Percentiles rank a stretch among this genome's conserved stretches.
These are phyloP conservation scores for Exserohilum turcica DNA, from an alignment of 2,329 filamentous ascomycete species.

Conservation along the genomic window DNA sequence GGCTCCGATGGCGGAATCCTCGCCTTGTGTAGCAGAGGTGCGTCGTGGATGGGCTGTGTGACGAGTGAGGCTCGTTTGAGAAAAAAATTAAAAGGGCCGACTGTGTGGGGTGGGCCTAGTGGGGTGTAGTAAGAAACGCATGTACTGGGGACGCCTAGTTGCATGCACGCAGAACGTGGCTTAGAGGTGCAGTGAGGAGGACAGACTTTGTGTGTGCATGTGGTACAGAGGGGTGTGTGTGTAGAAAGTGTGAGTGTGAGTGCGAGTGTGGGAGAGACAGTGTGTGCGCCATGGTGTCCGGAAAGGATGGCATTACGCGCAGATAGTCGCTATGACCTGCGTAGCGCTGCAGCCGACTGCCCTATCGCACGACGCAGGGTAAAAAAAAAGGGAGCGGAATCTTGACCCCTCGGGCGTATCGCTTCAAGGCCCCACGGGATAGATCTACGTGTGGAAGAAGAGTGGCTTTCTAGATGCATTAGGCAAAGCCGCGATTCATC, in stretches of 20 bases:
- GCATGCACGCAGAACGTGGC: not conserved
- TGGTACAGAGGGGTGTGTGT: no score
- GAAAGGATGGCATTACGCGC: not conserved
- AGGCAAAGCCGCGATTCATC: not conserved
- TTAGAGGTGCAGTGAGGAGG: not conserved
- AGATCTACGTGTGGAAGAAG: constrained; percentile 2
- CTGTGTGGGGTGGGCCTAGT: constrained; percentile 1
- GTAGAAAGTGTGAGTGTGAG: no score
- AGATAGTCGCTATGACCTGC: constrained; percentile 6
- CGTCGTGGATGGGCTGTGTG: not conserved
- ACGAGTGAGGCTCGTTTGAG: constrained; percentile 3
- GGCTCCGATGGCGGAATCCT: constrained; percentile 1
- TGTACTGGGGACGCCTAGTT: not conserved
- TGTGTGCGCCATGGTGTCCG: not conserved
- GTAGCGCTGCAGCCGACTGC: constrained; percentile 10
- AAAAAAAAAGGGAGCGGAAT: constrained; percentile 7
- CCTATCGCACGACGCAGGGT: constrained; percentile 6
- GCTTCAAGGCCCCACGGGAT: constrained; percentile 1
- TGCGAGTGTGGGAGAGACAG: not conserved
- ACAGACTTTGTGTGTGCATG: not conserved
- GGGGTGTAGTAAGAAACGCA: not conserved
- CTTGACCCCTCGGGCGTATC: not conserved
- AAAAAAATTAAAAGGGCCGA: constrained; percentile 10
- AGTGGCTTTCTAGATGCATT: constrained; percentile 6
- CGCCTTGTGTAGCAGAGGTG: not conserved